Conservation (phyloP, 2,329 filamentous ascomycete genomes). For the Celoporthe dispersa region DNA sequence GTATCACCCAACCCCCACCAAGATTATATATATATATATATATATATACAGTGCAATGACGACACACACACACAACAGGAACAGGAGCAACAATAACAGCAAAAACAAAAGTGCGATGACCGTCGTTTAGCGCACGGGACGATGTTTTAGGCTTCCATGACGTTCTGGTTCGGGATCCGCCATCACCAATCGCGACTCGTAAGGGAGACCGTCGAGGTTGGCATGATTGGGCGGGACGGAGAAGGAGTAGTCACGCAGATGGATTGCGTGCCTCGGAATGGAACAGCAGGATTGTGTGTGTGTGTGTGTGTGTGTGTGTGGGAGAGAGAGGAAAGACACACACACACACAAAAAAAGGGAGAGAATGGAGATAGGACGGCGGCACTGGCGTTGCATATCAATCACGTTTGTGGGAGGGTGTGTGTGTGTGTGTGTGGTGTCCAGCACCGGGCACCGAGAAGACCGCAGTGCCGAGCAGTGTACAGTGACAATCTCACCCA, state of each 20-base stretch:
- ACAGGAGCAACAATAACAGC: background rate
- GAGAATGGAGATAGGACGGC: background rate
- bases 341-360: too few species aligned
- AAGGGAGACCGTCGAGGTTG: background rate
- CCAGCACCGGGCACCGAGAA: slow-evolving; percentile 3
- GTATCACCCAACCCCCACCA: background rate
- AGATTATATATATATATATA: background rate
- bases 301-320: background rate
- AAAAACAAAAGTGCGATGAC: background rate
- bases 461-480: background rate
- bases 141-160: background rate
- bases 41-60: too few species aligned
- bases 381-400: background rate
- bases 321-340: background rate
- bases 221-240: slow-evolving; percentile 1
- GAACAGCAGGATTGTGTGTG: background rate
- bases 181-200: background rate
- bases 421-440: background rate
- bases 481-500: background rate
- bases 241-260: background rate
- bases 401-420: background rate
- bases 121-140: background rate
- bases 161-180: slow-evolving; percentile 1
- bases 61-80: background rate
- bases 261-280: slow-evolving; percentile 8